phyloP scores from a whole-genome alignment of 805 yeast species.

The Debaryomyces tyrocola region DNA sequence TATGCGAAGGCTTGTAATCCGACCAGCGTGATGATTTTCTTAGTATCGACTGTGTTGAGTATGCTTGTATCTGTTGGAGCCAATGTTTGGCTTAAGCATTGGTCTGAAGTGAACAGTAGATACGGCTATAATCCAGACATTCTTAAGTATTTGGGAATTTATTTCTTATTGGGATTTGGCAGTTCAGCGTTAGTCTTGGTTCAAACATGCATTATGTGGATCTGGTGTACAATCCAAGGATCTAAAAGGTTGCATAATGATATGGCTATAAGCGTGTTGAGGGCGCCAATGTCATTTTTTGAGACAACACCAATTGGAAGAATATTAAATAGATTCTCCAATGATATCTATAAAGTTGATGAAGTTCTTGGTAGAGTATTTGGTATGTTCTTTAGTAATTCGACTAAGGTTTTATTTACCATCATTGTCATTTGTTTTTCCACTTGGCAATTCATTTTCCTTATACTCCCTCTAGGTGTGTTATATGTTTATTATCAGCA shows the following conservation, averaged over 20 bases:
- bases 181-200: conserved; percentile 44
- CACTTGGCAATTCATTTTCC: conserved; percentile 80
- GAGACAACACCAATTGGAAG: conserved; percentile 97
- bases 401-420: conserved; percentile 68
- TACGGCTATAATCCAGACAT: conserved; percentile 72
- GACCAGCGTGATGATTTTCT: conserved; percentile 56
- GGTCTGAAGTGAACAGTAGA: conserved; percentile 88
- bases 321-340: conserved; percentile 85
- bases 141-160: conserved; percentile 70
- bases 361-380: conserved; percentile 72
- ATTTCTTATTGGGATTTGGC: conserved; percentile 70
- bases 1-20: conserved; percentile 89
- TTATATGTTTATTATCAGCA: conserved; percentile 73
- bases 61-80: conserved; percentile 64
- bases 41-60: conserved; percentile 55
- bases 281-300: conserved; percentile 94
- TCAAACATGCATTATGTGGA: conserved; percentile 73
- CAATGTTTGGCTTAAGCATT: conserved; percentile 92
- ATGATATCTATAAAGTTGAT: conserved; percentile 86
- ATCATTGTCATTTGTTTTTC: conserved; percentile 77
- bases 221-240: conserved; percentile 79
- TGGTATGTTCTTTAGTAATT: conserved; percentile 63
- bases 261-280: conserved; percentile 70
- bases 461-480: conserved; percentile 67
- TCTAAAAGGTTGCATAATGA: conserved; percentile 71